A percentile compares a stretch with the other conserved stretches of the same genome.
Evolutionary conservation across 257 asterid species (phyloP).

Genomic region (Nicotiana tabacum): DNA sequence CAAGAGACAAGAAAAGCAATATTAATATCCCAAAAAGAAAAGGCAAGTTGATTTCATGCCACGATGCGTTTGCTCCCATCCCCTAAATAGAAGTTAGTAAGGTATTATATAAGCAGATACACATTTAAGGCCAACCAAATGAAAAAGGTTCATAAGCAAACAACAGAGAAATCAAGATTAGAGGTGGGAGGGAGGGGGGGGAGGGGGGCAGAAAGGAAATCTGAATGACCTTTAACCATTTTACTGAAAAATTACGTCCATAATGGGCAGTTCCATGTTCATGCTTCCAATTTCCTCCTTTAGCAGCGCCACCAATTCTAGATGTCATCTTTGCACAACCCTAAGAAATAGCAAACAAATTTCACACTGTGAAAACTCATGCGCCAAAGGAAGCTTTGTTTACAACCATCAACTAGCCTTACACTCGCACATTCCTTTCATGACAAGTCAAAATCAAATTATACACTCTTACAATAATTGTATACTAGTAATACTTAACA

Average conservation of each 20-base stretch:
- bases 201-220: not conserved
- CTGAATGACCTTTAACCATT: slow-evolving; percentile 83
- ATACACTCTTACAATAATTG: not conserved
- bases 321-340: slow-evolving; percentile 99
- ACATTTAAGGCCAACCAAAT: not conserved
- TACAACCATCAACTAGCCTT: not conserved
- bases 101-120: not conserved
- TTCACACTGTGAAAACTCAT: not conserved
- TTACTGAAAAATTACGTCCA: slow-evolving; percentile 86
- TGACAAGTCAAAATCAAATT: not conserved
- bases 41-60: not conserved
- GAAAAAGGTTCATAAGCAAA: not conserved
- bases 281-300: slow-evolving; percentile 99
- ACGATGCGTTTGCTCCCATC: not conserved
- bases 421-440: not conserved
- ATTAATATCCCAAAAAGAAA: not conserved
- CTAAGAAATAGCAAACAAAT: slow-evolving; percentile 24
- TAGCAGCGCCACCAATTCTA: slow-evolving; percentile 71
- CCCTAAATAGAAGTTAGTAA: not conserved
- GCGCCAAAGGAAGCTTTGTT: not conserved
- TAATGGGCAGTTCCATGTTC: slow-evolving; percentile 95
- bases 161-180: not conserved
- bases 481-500: not conserved
- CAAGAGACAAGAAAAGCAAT: not conserved
- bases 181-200: not conserved